Conservation (phyloP, 75 land plant genomes). For the Selaginella tamariscina region DNA sequence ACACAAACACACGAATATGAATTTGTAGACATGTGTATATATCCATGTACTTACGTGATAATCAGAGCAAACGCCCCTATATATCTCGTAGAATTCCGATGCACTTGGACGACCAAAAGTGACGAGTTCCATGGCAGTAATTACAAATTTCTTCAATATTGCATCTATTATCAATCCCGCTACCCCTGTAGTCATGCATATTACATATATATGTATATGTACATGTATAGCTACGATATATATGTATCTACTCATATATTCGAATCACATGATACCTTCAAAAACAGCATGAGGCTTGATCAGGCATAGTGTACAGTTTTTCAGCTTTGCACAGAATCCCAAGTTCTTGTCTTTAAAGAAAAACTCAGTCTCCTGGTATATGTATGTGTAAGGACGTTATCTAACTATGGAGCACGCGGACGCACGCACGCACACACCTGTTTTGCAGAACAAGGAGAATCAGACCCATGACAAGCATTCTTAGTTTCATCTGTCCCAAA, state of each 20-base stretch:
- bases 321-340: constrained; percentile 24
- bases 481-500: constrained; percentile 27
- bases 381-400: no score
- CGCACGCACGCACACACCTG: constrained; percentile 19
- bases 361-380: constrained; percentile 27
- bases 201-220: not conserved
- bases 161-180: constrained; percentile 28
- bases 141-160: constrained; percentile 21
- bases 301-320: constrained; percentile 26
- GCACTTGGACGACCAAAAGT: constrained; percentile 24
- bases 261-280: constrained; percentile 17
- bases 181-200: constrained; percentile 19
- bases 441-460: constrained; percentile 25
- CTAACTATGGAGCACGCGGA: no score
- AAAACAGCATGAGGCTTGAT: constrained; percentile 33
- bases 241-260: not conserved
- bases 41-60: constrained; percentile 24
- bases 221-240: not conserved
- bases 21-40: no score
- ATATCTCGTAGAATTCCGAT: constrained; percentile 27
- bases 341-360: constrained; percentile 24
- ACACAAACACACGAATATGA: no score
- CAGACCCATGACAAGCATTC: constrained; percentile 39
- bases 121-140: constrained; percentile 31
- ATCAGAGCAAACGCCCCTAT: constrained; percentile 24